Evolutionary conservation across 805 yeast species (phyloP).

Genomic region (Lipomyces spencermartinsiae): DNA sequence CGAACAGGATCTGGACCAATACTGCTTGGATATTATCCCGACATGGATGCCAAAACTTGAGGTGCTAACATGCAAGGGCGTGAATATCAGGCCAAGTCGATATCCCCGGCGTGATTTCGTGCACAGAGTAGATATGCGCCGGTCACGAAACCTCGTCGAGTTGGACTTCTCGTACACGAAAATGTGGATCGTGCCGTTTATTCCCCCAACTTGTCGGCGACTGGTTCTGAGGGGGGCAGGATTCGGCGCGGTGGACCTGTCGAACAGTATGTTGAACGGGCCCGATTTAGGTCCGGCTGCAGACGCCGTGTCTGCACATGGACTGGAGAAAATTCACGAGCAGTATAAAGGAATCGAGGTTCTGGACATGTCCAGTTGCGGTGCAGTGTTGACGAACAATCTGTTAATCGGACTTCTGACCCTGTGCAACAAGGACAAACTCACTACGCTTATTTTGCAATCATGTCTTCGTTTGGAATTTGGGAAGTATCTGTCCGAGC

Average conservation of each 20-base stretch:
- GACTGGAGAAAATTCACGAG: conserved; percentile 16
- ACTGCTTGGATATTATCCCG: conserved; percentile 26
- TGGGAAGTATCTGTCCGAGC: conserved; percentile 28
- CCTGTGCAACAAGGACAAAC: conserved; percentile 13
- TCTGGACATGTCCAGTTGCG: conserved; percentile 25
- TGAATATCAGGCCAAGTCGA: conserved; percentile 26
- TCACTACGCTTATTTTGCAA: conserved; percentile 17
- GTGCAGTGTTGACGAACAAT: conserved; percentile 26
- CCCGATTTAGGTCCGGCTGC: conserved; percentile 10
- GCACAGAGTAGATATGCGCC: conserved; percentile 25
- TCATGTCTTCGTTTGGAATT: conserved; percentile 24
- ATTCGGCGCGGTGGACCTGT: conserved; percentile 29
- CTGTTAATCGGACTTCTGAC: conserved; percentile 16
- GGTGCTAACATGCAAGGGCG: conserved; percentile 23
- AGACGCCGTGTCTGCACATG: conserved; percentile 1
- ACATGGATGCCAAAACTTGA: conserved; percentile 34
- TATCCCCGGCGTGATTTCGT: conserved; percentile 26
- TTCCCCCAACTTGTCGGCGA: conserved; percentile 21
- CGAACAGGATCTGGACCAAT: conserved; percentile 32
- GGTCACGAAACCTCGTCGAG: conserved; percentile 13
- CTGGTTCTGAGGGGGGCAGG: conserved; percentile 27
- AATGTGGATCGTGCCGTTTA: conserved; percentile 32
- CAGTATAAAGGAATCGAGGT: conserved; percentile 26
- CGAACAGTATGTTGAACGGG: conserved; percentile 22
- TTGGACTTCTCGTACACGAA: conserved; percentile 24